Percentiles rank a stretch among this genome's conserved stretches.
Evolutionary conservation across 2,329 filamentous ascomycete genomes (phyloP).

Genomic region (Penicillium oxalicum): DNA sequence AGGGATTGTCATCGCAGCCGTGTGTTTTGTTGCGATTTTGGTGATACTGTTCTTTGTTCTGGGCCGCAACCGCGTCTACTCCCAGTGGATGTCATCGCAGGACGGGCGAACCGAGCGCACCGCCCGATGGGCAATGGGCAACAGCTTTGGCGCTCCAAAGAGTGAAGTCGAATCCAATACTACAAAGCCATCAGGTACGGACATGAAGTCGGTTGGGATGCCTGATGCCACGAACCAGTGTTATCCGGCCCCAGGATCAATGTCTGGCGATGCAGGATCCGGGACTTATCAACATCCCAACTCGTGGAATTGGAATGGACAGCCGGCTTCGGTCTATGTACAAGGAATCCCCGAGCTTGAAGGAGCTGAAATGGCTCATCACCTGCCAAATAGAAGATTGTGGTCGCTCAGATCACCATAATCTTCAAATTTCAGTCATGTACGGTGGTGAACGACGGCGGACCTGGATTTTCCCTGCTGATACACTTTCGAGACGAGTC

Average conservation of each 20-base stretch:
- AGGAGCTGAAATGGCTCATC: conserved; percentile 5
- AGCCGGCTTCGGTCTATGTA: neutral
- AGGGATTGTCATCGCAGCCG: conserved; percentile 52
- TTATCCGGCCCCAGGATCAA: conserved; percentile 1
- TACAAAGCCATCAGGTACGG: conserved; percentile 1
- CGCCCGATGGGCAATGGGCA: conserved; percentile 28
- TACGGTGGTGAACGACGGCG: too few species aligned
- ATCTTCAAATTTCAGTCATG: too few species aligned
- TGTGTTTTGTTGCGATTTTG: conserved; percentile 44
- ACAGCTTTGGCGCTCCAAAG: conserved; percentile 12
- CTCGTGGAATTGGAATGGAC: conserved; percentile 15
- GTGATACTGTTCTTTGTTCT: conserved; percentile 38
- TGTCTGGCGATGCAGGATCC: conserved; percentile 1
- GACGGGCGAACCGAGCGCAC: conserved; percentile 30
- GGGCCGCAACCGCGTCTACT: conserved; percentile 31
- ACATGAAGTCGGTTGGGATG: conserved; percentile 8
- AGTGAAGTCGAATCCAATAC: conserved; percentile 12
- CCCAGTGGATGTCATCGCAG: conserved; percentile 30
- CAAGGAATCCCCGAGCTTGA: conserved; percentile 17
- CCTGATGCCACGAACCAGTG: conserved; percentile 5
- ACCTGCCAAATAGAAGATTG: conserved; percentile 2
- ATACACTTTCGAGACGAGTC: too few species aligned
- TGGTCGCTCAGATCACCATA: neutral
- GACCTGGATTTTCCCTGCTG: too few species aligned
- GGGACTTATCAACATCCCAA: conserved; percentile 4